Conservation (phyloP, 345 rosid species). For the Rhizophora apiculata region DNA sequence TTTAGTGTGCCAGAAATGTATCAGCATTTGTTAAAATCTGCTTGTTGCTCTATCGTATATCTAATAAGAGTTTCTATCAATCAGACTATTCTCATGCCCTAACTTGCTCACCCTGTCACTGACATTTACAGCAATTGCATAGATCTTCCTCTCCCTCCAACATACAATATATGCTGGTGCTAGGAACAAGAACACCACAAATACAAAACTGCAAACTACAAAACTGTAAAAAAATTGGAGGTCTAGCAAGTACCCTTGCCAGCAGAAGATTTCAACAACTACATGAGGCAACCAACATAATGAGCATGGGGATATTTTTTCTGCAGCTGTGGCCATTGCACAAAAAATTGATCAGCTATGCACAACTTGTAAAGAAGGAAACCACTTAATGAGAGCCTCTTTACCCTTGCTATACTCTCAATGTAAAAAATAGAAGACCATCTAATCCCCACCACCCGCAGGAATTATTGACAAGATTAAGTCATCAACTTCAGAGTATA, state of each 20-base stretch:
- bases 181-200: neutral
- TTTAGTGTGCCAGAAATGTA: too few species aligned
- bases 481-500: neutral
- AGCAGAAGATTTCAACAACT: neutral
- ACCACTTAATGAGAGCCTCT: constrained; percentile 80
- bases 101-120: neutral
- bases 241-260: neutral
- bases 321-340: constrained; percentile 87
- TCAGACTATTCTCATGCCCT: neutral
- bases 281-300: constrained; percentile 86
- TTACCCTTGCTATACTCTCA: constrained; percentile 94
- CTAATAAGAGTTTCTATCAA: too few species aligned
- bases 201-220: neutral
- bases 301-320: constrained; percentile 60
- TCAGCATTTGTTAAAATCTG: too few species aligned
- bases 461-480: constrained; percentile 10
- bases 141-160: neutral
- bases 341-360: constrained; percentile 79
- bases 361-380: constrained; percentile 68
- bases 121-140: neutral
- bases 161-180: neutral
- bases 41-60: too few species aligned
- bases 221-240: neutral
- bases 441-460: constrained; percentile 70
- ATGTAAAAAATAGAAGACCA: constrained; percentile 80